phyloP scores from a whole-genome alignment of 495 filamentous ascomycete species.

The Rhizodiscina lignyota region DNA sequence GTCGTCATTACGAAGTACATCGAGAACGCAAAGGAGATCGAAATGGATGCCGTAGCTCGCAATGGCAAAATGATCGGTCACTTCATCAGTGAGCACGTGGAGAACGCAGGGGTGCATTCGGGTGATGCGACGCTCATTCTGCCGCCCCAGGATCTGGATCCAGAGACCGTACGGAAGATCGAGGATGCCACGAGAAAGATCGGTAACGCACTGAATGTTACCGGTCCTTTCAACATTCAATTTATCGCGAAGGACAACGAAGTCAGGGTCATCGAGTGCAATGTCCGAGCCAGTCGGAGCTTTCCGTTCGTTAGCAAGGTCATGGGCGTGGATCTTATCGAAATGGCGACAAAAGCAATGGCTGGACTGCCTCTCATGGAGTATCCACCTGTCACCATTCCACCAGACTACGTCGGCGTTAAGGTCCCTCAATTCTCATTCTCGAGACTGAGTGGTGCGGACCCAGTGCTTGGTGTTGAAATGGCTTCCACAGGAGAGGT shows the following conservation, averaged over 20 bases:
- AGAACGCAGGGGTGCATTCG: slow-evolving; percentile 95
- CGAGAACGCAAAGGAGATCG: slow-evolving; percentile 92
- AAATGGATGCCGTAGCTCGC: slow-evolving; percentile 88
- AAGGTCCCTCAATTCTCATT: slow-evolving; percentile 99
- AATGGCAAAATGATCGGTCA: slow-evolving; percentile 77
- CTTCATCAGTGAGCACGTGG: slow-evolving; percentile 92
- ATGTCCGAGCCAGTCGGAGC: slow-evolving; percentile 86
- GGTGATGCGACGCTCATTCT: slow-evolving; percentile 89
- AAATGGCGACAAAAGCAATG: slow-evolving; percentile 98
- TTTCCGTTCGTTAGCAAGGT: slow-evolving; percentile 99
- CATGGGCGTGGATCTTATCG: slow-evolving; percentile 94
- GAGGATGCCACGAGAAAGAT: slow-evolving; percentile 94
- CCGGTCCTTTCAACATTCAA: slow-evolving; percentile 95
- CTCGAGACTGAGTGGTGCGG: slow-evolving; percentile 86
- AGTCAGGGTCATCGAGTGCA: slow-evolving; percentile 99
- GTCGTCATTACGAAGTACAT: slow-evolving; percentile 99
- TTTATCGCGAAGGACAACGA: slow-evolving; percentile 99
- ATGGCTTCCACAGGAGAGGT: slow-evolving; percentile 99
- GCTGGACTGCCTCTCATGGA: slow-evolving; percentile 64
- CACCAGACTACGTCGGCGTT: slow-evolving; percentile 76
- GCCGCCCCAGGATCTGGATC: slow-evolving; percentile 83
- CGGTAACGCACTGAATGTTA: slow-evolving; percentile 84
- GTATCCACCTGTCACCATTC: slow-evolving; percentile 62
- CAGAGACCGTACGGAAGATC: slow-evolving; percentile 76
- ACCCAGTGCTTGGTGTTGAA: slow-evolving; percentile 92